Percentiles rank a stretch among this genome's conserved stretches.
Evolutionary conservation across 2,329 filamentous ascomycete genomes (phyloP).

Genomic region (Colletotrichum shisoi): DNA sequence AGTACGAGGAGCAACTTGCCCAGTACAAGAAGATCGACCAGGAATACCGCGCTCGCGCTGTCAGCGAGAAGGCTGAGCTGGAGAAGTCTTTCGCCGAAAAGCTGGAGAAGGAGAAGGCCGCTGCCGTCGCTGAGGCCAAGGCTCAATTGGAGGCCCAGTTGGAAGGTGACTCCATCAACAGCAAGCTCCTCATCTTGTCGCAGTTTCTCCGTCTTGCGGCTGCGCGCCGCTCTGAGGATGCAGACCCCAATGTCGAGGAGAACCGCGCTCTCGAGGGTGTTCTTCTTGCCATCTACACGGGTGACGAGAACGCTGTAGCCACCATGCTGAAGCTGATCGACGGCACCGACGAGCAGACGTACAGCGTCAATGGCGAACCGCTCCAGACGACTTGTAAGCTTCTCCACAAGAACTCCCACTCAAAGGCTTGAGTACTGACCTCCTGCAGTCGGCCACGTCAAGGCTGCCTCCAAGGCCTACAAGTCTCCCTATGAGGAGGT

Average conservation of each 20-base stretch:
- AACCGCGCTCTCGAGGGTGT: constrained; percentile 83
- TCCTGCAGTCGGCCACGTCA: constrained; percentile 64
- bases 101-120: constrained; percentile 62
- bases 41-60: constrained; percentile 70
- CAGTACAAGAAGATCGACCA: constrained; percentile 79
- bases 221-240: constrained; percentile 75
- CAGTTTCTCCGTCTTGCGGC: constrained; percentile 84
- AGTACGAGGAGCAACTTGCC: constrained; percentile 75
- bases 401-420: not conserved
- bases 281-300: constrained; percentile 78
- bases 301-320: constrained; percentile 75
- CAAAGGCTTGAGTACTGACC: constrained; percentile 40
- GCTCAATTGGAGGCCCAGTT: constrained; percentile 61
- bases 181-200: constrained; percentile 74
- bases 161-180: constrained; percentile 63
- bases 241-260: constrained; percentile 71
- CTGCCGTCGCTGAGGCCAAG: constrained; percentile 62
- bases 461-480: constrained; percentile 63
- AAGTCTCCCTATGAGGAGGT: constrained; percentile 52
- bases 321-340: constrained; percentile 81
- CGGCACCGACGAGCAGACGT: constrained; percentile 71
- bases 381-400: constrained; percentile 76
- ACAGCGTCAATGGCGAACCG: constrained; percentile 69
- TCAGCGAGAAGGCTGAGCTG: constrained; percentile 65
- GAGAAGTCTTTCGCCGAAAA: constrained; percentile 65